Conservation (phyloP, 371 early-diverging fungal genomes). For the Umbelopsis sp. region DNA sequence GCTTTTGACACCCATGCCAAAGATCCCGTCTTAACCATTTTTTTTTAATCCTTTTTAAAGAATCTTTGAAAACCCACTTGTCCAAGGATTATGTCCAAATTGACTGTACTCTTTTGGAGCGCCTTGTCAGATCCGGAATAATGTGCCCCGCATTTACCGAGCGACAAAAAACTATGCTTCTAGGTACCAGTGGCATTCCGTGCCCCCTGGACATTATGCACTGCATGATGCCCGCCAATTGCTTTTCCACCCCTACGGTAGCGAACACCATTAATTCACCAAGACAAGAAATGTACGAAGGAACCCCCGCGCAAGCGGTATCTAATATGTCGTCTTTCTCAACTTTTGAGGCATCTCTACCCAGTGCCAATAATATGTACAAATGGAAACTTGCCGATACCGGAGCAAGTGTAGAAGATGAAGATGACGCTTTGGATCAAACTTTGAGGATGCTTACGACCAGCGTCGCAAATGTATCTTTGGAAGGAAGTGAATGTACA, state of each 20-base stretch:
- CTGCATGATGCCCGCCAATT: conserved; percentile 13
- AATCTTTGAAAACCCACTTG: conserved; percentile 63
- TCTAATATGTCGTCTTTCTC: neutral
- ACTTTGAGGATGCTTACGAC: neutral
- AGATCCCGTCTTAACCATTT: neutral
- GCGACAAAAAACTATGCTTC: conserved; percentile 69
- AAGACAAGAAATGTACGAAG: neutral
- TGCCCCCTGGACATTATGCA: conserved; percentile 34
- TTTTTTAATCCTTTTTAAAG: conserved; percentile 30
- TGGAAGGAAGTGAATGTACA: conserved; percentile 2
- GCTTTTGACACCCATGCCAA: neutral
- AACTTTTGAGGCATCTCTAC: neutral
- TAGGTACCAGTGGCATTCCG: conserved; percentile 49
- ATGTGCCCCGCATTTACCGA: conserved; percentile 79
- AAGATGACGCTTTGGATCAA: neutral
- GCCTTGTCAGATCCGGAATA: conserved; percentile 67
- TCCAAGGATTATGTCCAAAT: conserved; percentile 67
- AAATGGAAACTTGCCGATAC: neutral
- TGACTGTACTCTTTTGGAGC: conserved; percentile 58
- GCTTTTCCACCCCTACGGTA: neutral
- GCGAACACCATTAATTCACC: neutral
- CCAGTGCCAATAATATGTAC: neutral
- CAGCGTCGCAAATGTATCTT: conserved; percentile 8
- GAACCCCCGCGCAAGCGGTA: neutral
- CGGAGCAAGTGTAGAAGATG: neutral